Conservation (phyloP, 441 rosid species). For the Adansonia madagascariensis region DNA sequence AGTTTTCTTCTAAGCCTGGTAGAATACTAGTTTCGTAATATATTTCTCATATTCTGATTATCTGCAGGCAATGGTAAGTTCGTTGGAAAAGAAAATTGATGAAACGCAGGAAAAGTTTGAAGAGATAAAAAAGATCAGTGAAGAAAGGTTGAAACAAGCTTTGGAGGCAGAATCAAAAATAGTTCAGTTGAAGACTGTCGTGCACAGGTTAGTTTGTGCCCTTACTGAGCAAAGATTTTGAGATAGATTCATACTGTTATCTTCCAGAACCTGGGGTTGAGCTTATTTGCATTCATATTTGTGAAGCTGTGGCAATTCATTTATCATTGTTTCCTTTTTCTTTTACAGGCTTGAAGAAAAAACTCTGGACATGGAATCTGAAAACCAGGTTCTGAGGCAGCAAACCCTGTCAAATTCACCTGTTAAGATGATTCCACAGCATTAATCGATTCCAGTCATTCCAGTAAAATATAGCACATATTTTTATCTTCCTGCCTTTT, state of each 20-base stretch:
- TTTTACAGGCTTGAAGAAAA: slow-evolving; percentile 87
- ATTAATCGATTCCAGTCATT: slow-evolving; percentile 51
- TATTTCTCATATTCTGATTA: slow-evolving; percentile 20
- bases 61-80: slow-evolving; percentile 73
- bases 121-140: slow-evolving; percentile 80
- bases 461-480: slow-evolving; percentile 43
- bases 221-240: slow-evolving; percentile 5
- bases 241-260: background rate
- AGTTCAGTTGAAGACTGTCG: slow-evolving; percentile 79
- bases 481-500: background rate
- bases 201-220: slow-evolving; percentile 68
- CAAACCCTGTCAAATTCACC: slow-evolving; percentile 62
- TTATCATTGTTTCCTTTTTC: slow-evolving; percentile 29
- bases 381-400: slow-evolving; percentile 77
- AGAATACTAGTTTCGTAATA: background rate
- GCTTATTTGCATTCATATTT: background rate
- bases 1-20: slow-evolving; percentile 25
- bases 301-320: slow-evolving; percentile 12
- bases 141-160: slow-evolving; percentile 94
- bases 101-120: slow-evolving; percentile 86
- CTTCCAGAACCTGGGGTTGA: background rate
- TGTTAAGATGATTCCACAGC: slow-evolving; percentile 56
- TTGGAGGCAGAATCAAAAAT: slow-evolving; percentile 84
- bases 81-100: slow-evolving; percentile 78
- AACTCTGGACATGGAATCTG: slow-evolving; percentile 82